A percentile compares a stretch with the other conserved stretches of the same genome.
These are phyloP conservation scores for Lipomyces orientalis DNA, from an alignment of 805 yeast species.

Conservation along the genomic window DNA sequence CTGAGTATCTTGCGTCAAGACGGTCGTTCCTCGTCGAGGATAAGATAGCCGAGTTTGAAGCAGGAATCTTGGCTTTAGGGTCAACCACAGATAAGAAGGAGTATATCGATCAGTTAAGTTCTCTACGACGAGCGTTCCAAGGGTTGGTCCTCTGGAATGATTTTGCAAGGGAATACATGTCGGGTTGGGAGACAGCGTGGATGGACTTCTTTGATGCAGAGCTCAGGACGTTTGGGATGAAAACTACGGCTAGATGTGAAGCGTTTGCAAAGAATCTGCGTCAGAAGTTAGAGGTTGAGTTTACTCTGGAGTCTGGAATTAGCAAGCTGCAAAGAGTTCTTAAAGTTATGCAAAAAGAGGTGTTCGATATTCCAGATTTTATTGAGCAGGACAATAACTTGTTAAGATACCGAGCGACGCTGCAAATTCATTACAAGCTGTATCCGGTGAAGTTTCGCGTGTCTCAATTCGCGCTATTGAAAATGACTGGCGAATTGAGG, in stretches of 20 bases:
- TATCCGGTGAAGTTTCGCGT: background rate
- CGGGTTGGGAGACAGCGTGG: slow-evolving; percentile 1
- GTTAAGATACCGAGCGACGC: background rate
- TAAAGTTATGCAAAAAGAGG: background rate
- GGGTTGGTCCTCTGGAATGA: background rate
- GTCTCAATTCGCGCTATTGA: background rate
- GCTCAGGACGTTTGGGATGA: background rate
- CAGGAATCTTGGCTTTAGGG: background rate
- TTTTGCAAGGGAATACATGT: slow-evolving; percentile 1
- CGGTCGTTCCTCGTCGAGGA: background rate
- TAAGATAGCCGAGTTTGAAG: background rate
- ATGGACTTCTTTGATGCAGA: slow-evolving; percentile 3
- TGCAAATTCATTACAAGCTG: background rate
- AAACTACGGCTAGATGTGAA: slow-evolving; percentile 2
- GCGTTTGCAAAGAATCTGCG: background rate
- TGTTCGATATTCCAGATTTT: slow-evolving; percentile 6
- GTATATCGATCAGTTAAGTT: background rate
- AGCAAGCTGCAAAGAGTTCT: background rate
- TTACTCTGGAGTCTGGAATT: background rate
- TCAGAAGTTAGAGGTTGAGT: background rate
- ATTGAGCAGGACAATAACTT: background rate
- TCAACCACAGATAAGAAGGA: background rate
- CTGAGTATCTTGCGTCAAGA: background rate
- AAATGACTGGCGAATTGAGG: background rate
- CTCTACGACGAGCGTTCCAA: background rate